Evolutionary conservation across 164 flowering plant genomes (phyloP), one percentile per base, ranked within the genome.

Genomic region (Tetrastigma voinierianum): DNA sequence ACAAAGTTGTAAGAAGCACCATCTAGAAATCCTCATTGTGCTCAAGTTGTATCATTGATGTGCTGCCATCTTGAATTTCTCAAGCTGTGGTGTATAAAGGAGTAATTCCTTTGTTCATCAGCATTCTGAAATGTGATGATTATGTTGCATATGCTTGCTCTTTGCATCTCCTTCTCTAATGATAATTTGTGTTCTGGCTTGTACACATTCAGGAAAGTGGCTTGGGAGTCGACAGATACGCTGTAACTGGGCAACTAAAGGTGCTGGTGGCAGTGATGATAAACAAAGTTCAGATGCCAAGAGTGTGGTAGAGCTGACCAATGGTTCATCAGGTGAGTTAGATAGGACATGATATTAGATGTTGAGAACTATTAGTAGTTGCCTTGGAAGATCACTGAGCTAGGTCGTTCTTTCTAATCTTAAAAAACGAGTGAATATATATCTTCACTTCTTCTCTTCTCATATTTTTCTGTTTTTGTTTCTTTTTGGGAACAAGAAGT

Each of bases 171-270:
- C 40, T 32, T 32, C 7, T 32, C 40, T 32, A 3, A 32, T 32
- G 40, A 32, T 32, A 32, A 32, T 32, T 32, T 32, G 40, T 32
- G 40, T 32, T 32, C 40, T 32, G 40, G 6, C 40, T 32, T 32
- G 6, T 4, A 32, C 40, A 32, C 12, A 46, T 66, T 67, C 77
- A 96, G 99, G 99, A 45, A 96, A 96, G 76, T 96, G 99, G 99
- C 95, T 96, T 47, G 96, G 95, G 1, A 96, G 88, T 79, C 81
- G 93, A 72, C 99, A 96, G 81, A 96, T 96, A 46, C 85, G 98
- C 10, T 96, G 99, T 71, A 96, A 96, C 77, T 96, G 99, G 99
- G 99, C 99, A 44, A 82, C 98, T 17, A 96, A 96, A 70, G 99
- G 99, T 69, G 97, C 95, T 76, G 84, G 78, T 45, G 17, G 71